Conservation (phyloP, 257 asterid species). For the Capsicum chinense region DNA sequence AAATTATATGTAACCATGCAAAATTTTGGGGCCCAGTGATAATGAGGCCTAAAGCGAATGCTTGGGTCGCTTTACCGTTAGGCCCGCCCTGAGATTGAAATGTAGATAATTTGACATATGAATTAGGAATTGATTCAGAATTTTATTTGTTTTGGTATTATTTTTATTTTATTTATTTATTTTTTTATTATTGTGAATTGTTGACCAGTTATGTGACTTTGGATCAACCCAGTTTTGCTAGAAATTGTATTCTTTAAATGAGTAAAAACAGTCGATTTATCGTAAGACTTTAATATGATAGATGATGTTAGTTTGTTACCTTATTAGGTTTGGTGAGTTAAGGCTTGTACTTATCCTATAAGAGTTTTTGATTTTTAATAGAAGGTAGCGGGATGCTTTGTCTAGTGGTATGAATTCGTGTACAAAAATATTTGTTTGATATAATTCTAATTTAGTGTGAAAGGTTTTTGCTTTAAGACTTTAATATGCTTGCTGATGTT, state of each 20-base stretch:
- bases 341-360: too few species aligned
- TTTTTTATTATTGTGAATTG: neutral
- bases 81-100: neutral
- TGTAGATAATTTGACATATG: neutral
- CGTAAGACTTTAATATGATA: neutral
- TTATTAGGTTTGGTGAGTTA: too few species aligned
- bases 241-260: neutral
- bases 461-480: neutral
- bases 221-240: neutral
- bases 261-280: neutral
- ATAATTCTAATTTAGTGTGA: neutral
- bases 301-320: neutral
- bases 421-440: neutral
- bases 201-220: constrained; percentile 34
- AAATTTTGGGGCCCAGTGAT: too few species aligned
- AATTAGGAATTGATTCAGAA: constrained; percentile 12
- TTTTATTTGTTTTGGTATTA: neutral
- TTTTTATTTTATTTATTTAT: too few species aligned
- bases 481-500: constrained; percentile 12
- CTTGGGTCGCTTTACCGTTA: too few species aligned
- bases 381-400: too few species aligned
- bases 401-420: too few species aligned
- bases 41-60: too few species aligned
- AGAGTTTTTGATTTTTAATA: too few species aligned
- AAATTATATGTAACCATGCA: too few species aligned